Evolutionary conservation across 2,329 filamentous ascomycete genomes (phyloP).

Genomic region (Lecanicillium sp.): DNA sequence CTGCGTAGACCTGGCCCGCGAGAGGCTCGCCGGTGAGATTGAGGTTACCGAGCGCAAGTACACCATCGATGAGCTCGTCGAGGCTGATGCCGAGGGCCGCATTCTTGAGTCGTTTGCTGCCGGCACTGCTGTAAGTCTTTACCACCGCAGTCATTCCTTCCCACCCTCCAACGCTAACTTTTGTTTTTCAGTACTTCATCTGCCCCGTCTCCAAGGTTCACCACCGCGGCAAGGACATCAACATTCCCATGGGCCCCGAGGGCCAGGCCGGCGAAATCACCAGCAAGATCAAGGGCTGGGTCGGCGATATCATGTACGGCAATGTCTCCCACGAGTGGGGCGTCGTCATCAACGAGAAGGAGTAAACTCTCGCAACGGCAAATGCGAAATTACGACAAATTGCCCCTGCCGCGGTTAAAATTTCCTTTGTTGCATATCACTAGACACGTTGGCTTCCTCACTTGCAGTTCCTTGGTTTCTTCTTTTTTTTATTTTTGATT

Average conservation of each 20-base stretch:
- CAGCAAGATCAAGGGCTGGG: conserved; percentile 56
- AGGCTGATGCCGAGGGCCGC: conserved; percentile 66
- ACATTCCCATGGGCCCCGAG: conserved; percentile 51
- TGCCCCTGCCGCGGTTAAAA: not conserved
- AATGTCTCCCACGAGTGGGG: conserved; percentile 61
- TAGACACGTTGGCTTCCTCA: not conserved
- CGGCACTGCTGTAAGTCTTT: conserved; percentile 77
- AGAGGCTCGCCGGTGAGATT: conserved; percentile 49
- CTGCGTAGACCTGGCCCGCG: conserved; percentile 63
- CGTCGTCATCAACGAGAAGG: conserved; percentile 56
- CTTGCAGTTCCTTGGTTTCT: not conserved
- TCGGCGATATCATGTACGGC: conserved; percentile 70
- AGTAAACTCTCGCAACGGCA: conserved; percentile 20
- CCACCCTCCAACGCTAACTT: not conserved
- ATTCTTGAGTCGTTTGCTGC: conserved; percentile 79
- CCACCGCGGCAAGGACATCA: conserved; percentile 56
- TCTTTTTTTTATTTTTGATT: not conserved
- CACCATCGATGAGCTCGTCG: conserved; percentile 69
- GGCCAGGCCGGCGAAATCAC: conserved; percentile 46
- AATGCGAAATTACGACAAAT: too few species aligned
- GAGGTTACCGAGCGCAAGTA: conserved; percentile 78
- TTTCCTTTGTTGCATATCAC: not conserved
- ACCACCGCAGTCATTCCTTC: too few species aligned
- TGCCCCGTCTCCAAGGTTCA: conserved; percentile 60
- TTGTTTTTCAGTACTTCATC: conserved; percentile 54